A percentile compares a stretch with the other conserved stretches of the same genome.
Evolutionary conservation across 768 basidiomycete species (phyloP).

Genomic region (Amanita jacksonii): DNA sequence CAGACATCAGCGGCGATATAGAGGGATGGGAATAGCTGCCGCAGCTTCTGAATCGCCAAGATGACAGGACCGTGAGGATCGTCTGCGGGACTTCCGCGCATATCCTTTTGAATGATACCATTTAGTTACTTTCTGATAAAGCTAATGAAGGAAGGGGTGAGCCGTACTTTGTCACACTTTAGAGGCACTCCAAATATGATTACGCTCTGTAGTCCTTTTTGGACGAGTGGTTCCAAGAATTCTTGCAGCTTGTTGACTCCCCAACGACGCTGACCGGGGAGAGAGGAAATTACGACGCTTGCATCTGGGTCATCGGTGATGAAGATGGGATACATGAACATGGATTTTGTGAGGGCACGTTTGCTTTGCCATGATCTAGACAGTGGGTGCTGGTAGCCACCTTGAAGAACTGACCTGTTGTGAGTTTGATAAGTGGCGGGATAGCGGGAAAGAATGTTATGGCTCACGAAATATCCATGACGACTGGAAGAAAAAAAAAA

Average conservation of each 20-base stretch:
- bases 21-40: slow-evolving; percentile 67
- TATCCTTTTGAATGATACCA: slow-evolving; percentile 47
- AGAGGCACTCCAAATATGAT: slow-evolving; percentile 93
- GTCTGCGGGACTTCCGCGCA: slow-evolving; percentile 79
- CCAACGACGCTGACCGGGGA: slow-evolving; percentile 90
- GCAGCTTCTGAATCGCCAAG: slow-evolving; percentile 75
- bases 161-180: slow-evolving; percentile 60
- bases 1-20: slow-evolving; percentile 95
- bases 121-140: neutral
- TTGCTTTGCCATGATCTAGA: slow-evolving; percentile 82
- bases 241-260: slow-evolving; percentile 87
- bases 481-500: neutral
- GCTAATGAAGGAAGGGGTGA: neutral
- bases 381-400: slow-evolving; percentile 89
- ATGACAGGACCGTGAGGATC: slow-evolving; percentile 89
- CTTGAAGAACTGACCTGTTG: slow-evolving; percentile 68
- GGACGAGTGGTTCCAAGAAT: slow-evolving; percentile 80
- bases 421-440: slow-evolving; percentile 16
- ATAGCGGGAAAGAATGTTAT: neutral
- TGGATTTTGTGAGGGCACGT: slow-evolving; percentile 72
- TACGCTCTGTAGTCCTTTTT: slow-evolving; percentile 84
- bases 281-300: slow-evolving; percentile 58
- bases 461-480: slow-evolving; percentile 31
- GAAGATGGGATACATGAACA: slow-evolving; percentile 99
- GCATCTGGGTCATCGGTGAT: slow-evolving; percentile 92